Conservation (phyloP, 2,329 filamentous ascomycete genomes). For the Diplodia scrobiculata region DNA sequence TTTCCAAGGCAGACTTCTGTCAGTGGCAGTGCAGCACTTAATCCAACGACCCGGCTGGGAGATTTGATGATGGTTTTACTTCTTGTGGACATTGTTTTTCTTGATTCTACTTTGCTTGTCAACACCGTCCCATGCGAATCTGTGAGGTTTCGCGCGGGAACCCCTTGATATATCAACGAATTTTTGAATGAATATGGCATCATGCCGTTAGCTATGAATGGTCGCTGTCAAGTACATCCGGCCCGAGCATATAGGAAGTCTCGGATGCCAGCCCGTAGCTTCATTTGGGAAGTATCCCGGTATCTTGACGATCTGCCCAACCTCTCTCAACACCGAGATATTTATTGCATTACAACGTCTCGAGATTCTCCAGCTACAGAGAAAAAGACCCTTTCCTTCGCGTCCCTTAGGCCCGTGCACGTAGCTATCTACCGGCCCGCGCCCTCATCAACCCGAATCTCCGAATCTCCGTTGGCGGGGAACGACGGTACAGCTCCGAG, state of each 20-base stretch:
- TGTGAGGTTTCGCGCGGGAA: too few species aligned
- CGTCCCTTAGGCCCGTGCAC: neutral
- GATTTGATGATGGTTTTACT: too few species aligned
- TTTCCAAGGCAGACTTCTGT: too few species aligned
- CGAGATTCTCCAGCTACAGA: neutral
- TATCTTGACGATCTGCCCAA: neutral
- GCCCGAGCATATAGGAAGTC: neutral
- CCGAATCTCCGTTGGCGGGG: constrained; percentile 15
- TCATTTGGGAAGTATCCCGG: neutral
- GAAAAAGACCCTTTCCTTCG: neutral
- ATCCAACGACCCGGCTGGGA: too few species aligned
- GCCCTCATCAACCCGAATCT: constrained; percentile 5
- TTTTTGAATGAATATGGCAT: too few species aligned
- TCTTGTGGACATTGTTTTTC: too few species aligned
- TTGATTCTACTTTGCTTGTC: too few species aligned
- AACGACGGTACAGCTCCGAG: neutral
- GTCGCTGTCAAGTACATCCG: too few species aligned
- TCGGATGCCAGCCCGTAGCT: neutral
- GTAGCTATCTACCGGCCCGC: neutral
- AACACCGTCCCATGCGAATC: too few species aligned
- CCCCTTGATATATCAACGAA: too few species aligned
- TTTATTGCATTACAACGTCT: neutral
- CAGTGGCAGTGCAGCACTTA: too few species aligned
- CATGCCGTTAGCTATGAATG: too few species aligned
- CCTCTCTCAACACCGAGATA: neutral